Evolutionary conservation across 768 basidiomycete species (phyloP).

Genomic region (Leccinum disarticulatum): DNA sequence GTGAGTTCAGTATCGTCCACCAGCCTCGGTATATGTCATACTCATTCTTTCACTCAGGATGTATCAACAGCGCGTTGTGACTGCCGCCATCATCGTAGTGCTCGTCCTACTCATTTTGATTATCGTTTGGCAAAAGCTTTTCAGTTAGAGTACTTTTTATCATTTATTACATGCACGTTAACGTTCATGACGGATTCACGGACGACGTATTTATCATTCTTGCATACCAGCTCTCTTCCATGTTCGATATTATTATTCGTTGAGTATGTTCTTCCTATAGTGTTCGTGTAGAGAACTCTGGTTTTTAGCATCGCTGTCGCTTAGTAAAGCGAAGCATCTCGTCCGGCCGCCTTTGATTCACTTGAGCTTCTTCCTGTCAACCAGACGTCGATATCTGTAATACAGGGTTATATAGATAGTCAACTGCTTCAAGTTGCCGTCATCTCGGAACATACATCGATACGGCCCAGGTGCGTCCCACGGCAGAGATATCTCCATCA

Average conservation of each 20-base stretch:
- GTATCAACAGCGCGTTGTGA: constrained; percentile 94
- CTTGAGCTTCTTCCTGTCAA: constrained; percentile 24
- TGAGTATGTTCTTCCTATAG: constrained; percentile 17
- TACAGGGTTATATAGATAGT: constrained; percentile 13
- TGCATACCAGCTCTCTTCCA: constrained; percentile 17
- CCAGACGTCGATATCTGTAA: constrained; percentile 17
- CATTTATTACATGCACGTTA: constrained; percentile 18
- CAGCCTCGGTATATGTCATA: constrained; percentile 8
- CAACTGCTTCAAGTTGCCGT: constrained; percentile 19
- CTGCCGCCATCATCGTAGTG: constrained; percentile 80
- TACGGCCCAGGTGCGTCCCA: constrained; percentile 17
- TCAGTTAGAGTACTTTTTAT: constrained; percentile 36
- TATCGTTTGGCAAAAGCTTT: constrained; percentile 77
- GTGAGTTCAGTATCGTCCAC: constrained; percentile 46
- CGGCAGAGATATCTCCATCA: constrained; percentile 24
- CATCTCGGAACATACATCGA: constrained; percentile 33
- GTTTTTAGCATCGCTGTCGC: neutral
- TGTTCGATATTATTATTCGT: neutral
- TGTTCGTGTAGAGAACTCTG: constrained; percentile 24
- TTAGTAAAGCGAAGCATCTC: constrained; percentile 15
- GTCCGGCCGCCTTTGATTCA: constrained; percentile 11
- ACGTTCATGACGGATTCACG: constrained; percentile 11
- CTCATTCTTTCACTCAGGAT: constrained; percentile 58
- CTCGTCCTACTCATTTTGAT: constrained; percentile 81
- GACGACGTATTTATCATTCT: constrained; percentile 29